phyloP scores from a whole-genome alignment of 169 alveolate genomes.

The Besnoitia besnoiti region DNA sequence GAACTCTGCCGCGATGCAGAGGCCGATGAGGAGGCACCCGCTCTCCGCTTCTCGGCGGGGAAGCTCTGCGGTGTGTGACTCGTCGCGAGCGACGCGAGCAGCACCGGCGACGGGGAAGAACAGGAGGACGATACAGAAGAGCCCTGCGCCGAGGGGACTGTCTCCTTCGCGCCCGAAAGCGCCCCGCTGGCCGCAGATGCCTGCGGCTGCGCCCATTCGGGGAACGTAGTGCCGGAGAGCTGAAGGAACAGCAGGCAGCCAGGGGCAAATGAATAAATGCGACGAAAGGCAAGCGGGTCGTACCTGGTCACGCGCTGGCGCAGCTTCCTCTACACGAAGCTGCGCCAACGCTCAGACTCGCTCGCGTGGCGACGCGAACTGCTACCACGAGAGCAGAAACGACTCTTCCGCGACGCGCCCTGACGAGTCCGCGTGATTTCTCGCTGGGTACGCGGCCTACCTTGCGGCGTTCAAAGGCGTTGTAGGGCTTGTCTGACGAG shows the following conservation, averaged over 20 bases:
- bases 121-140: neutral
- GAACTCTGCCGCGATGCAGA: constrained; percentile 9
- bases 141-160: neutral
- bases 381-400: neutral
- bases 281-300: no score
- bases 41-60: neutral
- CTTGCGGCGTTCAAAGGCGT: constrained; percentile 49
- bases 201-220: constrained; percentile 59
- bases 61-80: constrained; percentile 3
- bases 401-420: neutral
- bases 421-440: no score
- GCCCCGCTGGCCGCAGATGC: neutral
- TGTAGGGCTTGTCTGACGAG: constrained; percentile 65
- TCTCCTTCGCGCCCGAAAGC: neutral
- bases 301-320: no score
- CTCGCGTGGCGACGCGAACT: neutral
- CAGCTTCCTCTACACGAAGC: no score
- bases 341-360: neutral
- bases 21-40: neutral
- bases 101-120: neutral
- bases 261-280: no score
- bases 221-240: constrained; percentile 50
- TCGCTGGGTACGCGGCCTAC: constrained; percentile 3
- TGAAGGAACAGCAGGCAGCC: neutral
- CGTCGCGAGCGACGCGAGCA: neutral